Percentiles rank a stretch among this genome's conserved stretches.
These are phyloP conservation scores for Tolypocladium ophioglossoides DNA, from an alignment of 2,329 filamentous ascomycete genomes.

Conservation along the genomic window DNA sequence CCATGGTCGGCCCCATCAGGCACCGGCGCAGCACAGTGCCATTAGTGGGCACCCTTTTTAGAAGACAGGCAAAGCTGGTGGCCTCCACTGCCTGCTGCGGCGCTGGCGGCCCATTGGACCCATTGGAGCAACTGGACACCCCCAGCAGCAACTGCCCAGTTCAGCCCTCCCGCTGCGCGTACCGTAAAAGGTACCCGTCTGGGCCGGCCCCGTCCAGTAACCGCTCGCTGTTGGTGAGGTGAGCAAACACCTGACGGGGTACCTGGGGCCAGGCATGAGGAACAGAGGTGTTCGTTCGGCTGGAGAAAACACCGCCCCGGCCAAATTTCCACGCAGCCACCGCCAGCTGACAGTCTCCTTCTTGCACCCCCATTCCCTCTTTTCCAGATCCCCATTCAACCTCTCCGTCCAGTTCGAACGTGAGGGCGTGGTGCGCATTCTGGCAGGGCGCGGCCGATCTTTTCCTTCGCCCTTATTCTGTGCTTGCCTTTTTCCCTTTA, in stretches of 20 bases:
- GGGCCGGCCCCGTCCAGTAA: neutral
- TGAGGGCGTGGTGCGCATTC: constrained; percentile 10
- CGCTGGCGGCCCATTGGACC: neutral
- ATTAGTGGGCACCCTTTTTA: neutral
- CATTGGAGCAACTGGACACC: neutral
- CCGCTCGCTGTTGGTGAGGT: neutral
- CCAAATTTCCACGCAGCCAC: constrained; percentile 8
- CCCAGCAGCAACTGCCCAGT: no score
- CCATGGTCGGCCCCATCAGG: neutral
- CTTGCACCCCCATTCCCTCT: constrained; percentile 2
- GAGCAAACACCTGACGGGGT: constrained; percentile 1
- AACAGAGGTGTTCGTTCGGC: neutral
- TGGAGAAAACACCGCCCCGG: constrained; percentile 6
- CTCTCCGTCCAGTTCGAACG: constrained; percentile 8
- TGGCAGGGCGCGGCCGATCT: constrained; percentile 8
- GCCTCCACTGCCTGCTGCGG: neutral
- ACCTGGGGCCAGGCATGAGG: neutral
- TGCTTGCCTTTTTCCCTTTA: constrained; percentile 6
- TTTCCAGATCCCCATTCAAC: constrained; percentile 5
- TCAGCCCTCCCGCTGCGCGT: neutral
- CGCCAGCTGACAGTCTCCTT: constrained; percentile 1
- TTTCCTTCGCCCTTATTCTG: constrained; percentile 6
- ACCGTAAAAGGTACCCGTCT: neutral
- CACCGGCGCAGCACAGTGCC: neutral
- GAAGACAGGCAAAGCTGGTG: no score